Percentiles rank a stretch among this genome's conserved stretches.
phyloP scores from a whole-genome alignment of 306 rosid species.

The Canavalia ensiformis region DNA sequence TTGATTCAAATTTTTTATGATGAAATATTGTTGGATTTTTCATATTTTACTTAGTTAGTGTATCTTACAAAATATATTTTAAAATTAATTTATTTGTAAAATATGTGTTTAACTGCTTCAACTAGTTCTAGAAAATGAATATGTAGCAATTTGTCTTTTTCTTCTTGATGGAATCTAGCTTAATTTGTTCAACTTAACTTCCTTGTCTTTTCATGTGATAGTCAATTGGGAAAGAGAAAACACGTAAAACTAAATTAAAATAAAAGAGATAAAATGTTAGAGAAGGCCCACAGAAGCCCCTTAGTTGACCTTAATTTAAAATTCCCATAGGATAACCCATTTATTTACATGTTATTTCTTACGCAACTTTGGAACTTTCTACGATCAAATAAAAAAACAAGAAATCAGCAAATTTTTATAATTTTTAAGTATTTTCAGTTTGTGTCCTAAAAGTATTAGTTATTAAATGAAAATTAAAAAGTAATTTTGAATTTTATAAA shows the following conservation, averaged over 20 bases:
- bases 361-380: not conserved
- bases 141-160: not conserved
- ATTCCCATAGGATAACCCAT: not conserved
- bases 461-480: too few species aligned
- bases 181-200: constrained; percentile 18
- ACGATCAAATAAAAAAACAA: not conserved
- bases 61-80: too few species aligned
- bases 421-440: too few species aligned
- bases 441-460: too few species aligned
- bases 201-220: not conserved
- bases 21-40: too few species aligned
- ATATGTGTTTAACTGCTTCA: not conserved
- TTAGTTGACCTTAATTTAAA: not conserved
- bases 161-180: not conserved
- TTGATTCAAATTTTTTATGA: too few species aligned
- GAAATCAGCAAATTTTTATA: not conserved
- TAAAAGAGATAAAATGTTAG: not conserved
- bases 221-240: not conserved
- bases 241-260: not conserved
- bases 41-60: too few species aligned
- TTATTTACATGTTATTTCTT: not conserved
- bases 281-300: not conserved
- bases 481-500: too few species aligned
- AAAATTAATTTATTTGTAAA: too few species aligned
- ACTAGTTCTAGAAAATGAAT: constrained; percentile 1